These are phyloP conservation scores for Claviceps fusiformis DNA, from an alignment of 2,329 filamentous ascomycete species.

Conservation along the genomic window DNA sequence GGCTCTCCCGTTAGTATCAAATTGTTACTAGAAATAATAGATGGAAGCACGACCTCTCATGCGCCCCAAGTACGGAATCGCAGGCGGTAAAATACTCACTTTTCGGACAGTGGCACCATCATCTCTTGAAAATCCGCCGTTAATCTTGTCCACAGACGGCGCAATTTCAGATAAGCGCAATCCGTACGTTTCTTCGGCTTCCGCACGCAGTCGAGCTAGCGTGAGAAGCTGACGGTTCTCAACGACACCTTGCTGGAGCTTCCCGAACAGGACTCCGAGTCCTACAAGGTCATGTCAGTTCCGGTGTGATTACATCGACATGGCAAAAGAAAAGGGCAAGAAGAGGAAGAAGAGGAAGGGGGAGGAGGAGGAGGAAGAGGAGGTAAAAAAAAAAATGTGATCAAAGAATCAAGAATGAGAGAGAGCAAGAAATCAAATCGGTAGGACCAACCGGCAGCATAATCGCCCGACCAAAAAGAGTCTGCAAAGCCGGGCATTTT, in stretches of 20 bases:
- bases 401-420: no score
- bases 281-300: constrained; percentile 30
- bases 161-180: constrained; percentile 69
- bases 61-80: not conserved
- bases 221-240: constrained; percentile 92
- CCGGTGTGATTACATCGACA: not conserved
- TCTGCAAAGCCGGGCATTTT: constrained; percentile 82
- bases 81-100: constrained; percentile 32
- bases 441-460: constrained; percentile 62
- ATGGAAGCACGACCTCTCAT: not conserved
- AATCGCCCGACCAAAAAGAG: constrained; percentile 97
- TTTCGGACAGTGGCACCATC: constrained; percentile 94
- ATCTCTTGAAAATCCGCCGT: constrained; percentile 74
- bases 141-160: constrained; percentile 66
- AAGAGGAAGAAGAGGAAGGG: not conserved
- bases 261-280: constrained; percentile 85
- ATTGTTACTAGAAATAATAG: not conserved
- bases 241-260: constrained; percentile 89
- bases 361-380: not conserved
- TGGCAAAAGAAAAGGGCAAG: not conserved
- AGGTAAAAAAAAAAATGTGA: not conserved
- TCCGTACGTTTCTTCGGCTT: constrained; percentile 86
- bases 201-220: constrained; percentile 84
- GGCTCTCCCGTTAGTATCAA: constrained; percentile 8
- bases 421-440: no score